A percentile compares a stretch with the other conserved stretches of the same genome.
phyloP scores from a whole-genome alignment of 2,329 filamentous ascomycete species.

The Bimuria novae-zelandiae region DNA sequence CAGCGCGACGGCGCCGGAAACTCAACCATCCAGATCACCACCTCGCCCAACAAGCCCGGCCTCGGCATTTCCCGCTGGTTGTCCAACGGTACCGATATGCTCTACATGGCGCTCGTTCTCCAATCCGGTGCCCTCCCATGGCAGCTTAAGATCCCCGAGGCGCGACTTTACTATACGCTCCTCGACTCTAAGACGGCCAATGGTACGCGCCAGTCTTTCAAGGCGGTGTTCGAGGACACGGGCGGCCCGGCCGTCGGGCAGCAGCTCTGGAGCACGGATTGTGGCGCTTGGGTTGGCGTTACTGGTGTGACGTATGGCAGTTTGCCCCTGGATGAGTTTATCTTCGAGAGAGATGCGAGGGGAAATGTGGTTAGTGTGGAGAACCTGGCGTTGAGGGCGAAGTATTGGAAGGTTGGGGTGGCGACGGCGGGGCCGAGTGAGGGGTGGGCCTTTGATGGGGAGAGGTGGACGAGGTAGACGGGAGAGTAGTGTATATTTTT shows the following conservation, averaged over 20 bases:
- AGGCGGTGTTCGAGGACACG: slow-evolving; percentile 30
- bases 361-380: slow-evolving; percentile 27
- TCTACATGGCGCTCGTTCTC: slow-evolving; percentile 20
- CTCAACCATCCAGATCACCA: slow-evolving; percentile 16
- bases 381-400: slow-evolving; percentile 27
- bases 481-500: not conserved
- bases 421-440: not conserved
- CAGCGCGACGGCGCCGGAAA: not conserved
- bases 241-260: slow-evolving; percentile 19
- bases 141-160: slow-evolving; percentile 14
- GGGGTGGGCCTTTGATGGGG: not conserved
- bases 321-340: slow-evolving; percentile 30
- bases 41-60: slow-evolving; percentile 16
- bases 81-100: slow-evolving; percentile 24
- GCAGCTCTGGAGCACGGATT: slow-evolving; percentile 26
- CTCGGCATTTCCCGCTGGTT: slow-evolving; percentile 19
- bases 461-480: slow-evolving; percentile 1
- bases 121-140: slow-evolving; percentile 11
- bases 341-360: slow-evolving; percentile 26
- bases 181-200: slow-evolving; percentile 17
- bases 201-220: slow-evolving; percentile 24
- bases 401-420: slow-evolving; percentile 16
- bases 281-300: slow-evolving; percentile 28
- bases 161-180: slow-evolving; percentile 28
- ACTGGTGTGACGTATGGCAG: slow-evolving; percentile 29